phyloP scores from a whole-genome alignment of 495 filamentous ascomycete genomes.

The Hypoxylon perforatum region DNA sequence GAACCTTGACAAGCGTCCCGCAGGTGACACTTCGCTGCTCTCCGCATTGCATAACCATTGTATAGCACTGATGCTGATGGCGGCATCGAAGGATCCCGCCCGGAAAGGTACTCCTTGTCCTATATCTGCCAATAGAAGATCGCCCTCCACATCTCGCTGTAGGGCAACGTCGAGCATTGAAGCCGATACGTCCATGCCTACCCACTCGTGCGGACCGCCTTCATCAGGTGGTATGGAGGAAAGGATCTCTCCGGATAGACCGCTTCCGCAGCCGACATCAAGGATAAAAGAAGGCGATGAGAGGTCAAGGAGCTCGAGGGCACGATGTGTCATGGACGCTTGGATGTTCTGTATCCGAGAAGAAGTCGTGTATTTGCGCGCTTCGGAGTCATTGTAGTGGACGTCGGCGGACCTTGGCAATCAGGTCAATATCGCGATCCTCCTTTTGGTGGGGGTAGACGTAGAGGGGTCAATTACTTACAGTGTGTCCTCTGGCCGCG shows the following conservation, averaged over 20 bases:
- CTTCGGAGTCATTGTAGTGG: slow-evolving; percentile 95
- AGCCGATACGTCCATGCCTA: slow-evolving; percentile 94
- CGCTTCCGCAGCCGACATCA: slow-evolving; percentile 94
- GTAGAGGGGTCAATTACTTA: slow-evolving; percentile 55
- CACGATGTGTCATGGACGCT: slow-evolving; percentile 90
- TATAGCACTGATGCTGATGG: slow-evolving; percentile 91
- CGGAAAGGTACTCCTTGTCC: slow-evolving; percentile 96
- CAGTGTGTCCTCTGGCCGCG: slow-evolving; percentile 94
- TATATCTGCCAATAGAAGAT: slow-evolving; percentile 90
- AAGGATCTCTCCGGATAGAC: slow-evolving; percentile 93
- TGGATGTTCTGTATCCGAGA: slow-evolving; percentile 96
- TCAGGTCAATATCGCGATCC: slow-evolving; percentile 31
- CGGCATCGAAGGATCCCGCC: slow-evolving; percentile 91
- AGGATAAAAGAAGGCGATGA: slow-evolving; percentile 85
- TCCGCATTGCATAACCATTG: slow-evolving; percentile 99
- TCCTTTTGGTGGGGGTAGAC: slow-evolving; percentile 21
- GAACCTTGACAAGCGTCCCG: slow-evolving; percentile 81
- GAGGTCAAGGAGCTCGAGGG: slow-evolving; percentile 88
- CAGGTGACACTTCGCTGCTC: slow-evolving; percentile 79
- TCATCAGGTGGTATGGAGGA: slow-evolving; percentile 71
- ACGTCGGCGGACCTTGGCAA: slow-evolving; percentile 83
- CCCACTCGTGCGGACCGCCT: slow-evolving; percentile 89
- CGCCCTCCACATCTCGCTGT: slow-evolving; percentile 90
- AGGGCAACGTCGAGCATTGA: slow-evolving; percentile 94
- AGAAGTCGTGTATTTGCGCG: slow-evolving; percentile 96